Conservation (phyloP, 2,329 filamentous ascomycete species). For the Sporothrix brunneoviolacea region DNA sequence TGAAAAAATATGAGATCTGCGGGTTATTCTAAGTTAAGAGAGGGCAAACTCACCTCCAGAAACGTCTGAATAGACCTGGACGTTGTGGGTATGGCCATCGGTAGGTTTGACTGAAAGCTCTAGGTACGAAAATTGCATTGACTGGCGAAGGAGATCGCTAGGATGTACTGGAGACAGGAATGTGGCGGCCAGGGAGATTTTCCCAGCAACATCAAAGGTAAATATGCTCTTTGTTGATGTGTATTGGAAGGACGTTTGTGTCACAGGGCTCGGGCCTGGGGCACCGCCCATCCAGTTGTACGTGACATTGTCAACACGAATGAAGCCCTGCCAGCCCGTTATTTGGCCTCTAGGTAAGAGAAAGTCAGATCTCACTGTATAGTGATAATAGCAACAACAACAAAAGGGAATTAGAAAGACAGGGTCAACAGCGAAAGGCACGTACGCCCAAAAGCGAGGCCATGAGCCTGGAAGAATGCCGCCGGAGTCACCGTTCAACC, state of each 20-base stretch:
- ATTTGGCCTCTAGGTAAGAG: constrained; percentile 39
- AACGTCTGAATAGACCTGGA: constrained; percentile 68
- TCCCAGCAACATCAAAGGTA: constrained; percentile 55
- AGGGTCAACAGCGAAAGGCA: constrained; percentile 18
- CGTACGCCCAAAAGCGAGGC: constrained; percentile 63
- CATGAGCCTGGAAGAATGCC: constrained; percentile 63
- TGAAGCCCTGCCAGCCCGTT: constrained; percentile 61
- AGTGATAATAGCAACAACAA: background rate
- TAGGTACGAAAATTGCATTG: constrained; percentile 64
- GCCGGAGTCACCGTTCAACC: constrained; percentile 57
- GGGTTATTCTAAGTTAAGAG: too few relatives aligned
- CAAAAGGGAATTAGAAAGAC: background rate
- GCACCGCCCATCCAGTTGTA: constrained; percentile 64
- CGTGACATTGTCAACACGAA: constrained; percentile 57
- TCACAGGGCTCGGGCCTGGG: constrained; percentile 40
- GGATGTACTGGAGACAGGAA: constrained; percentile 67
- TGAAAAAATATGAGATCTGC: background rate
- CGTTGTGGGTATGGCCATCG: constrained; percentile 55
- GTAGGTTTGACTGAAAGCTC: constrained; percentile 54
- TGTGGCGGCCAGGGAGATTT: constrained; percentile 58
- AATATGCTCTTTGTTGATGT: constrained; percentile 68
- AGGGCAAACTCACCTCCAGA: constrained; percentile 49
- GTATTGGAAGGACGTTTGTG: constrained; percentile 60
- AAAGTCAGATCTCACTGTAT: background rate
- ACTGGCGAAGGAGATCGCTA: constrained; percentile 59